Evolutionary conservation across 106 monocot genomes (phyloP).

Genomic region (Allium cepa): DNA sequence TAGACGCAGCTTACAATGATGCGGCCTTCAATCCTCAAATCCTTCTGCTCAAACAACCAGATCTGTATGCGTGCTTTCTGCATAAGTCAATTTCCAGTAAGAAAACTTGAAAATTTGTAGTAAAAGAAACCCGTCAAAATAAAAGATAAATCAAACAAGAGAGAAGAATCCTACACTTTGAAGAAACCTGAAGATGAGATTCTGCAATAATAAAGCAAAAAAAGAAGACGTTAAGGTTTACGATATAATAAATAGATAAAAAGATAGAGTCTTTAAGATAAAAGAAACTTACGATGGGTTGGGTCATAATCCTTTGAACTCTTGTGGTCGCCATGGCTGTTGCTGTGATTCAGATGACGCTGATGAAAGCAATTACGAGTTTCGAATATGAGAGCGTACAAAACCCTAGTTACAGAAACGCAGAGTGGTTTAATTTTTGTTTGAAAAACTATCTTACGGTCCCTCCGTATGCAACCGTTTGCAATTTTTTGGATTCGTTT

Average conservation of each 20-base stretch:
- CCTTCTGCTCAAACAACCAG: constrained; percentile 20
- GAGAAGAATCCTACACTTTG: constrained; percentile 47
- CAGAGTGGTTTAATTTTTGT: not conserved
- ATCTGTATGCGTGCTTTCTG: constrained; percentile 22
- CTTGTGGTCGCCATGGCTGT: constrained; percentile 19
- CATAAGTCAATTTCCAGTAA: constrained; percentile 3
- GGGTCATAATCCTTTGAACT: constrained; percentile 24
- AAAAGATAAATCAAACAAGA: not conserved
- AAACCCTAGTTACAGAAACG: not conserved
- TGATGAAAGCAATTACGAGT: not conserved
- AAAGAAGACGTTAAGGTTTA: not conserved
- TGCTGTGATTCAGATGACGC: not conserved
- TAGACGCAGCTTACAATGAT: constrained; percentile 1
- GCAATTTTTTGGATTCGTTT: no score
- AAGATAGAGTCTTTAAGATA: no score
- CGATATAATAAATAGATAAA: no score
- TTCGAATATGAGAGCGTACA: not conserved
- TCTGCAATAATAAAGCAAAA: constrained; percentile 28
- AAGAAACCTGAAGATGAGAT: constrained; percentile 96
- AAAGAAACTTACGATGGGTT: constrained; percentile 10
- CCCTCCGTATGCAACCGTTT: no score
- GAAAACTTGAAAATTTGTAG: not conserved
- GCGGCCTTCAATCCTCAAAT: constrained; percentile 19
- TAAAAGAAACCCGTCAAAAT: not conserved
- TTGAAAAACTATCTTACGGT: no score